Evolutionary conservation across 2,329 filamentous ascomycete genomes (phyloP).

Genomic region (Cordyceps cateniannulata): DNA sequence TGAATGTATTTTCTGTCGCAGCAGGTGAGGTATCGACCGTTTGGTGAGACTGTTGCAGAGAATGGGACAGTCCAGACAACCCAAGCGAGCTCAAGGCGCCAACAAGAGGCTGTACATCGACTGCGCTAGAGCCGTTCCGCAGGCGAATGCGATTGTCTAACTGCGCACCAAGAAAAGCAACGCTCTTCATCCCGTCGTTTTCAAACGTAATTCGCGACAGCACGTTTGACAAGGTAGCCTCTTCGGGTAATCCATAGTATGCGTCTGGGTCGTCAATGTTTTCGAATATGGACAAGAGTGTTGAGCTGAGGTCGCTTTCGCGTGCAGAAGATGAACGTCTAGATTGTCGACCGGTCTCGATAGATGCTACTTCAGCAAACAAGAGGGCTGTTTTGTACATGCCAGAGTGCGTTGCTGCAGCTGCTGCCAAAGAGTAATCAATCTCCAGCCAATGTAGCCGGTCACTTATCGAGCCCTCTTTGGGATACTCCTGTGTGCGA

Average conservation of each 20-base stretch:
- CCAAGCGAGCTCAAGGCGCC: constrained; percentile 75
- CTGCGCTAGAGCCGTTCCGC: constrained; percentile 44
- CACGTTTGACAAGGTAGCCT: constrained; percentile 68
- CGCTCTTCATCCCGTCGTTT: constrained; percentile 74
- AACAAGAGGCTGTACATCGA: constrained; percentile 64
- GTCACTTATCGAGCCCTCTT: constrained; percentile 72
- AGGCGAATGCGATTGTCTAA: constrained; percentile 77
- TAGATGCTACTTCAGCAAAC: constrained; percentile 67
- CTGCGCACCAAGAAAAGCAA: constrained; percentile 85
- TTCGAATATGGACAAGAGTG: constrained; percentile 78
- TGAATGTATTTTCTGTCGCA: constrained; percentile 66
- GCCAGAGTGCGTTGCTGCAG: constrained; percentile 67
- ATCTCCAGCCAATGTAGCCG: constrained; percentile 80
- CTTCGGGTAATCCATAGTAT: constrained; percentile 85
- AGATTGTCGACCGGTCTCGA: constrained; percentile 49
- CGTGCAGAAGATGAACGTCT: constrained; percentile 58
- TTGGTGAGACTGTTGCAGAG: constrained; percentile 64
- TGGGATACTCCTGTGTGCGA: constrained; percentile 68
- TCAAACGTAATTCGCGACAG: constrained; percentile 84
- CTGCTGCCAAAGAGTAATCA: constrained; percentile 63
- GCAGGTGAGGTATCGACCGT: constrained; percentile 49
- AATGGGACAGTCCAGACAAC: constrained; percentile 77
- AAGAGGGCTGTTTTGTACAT: constrained; percentile 85
- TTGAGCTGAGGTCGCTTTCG: constrained; percentile 52
- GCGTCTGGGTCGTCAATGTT: constrained; percentile 94